Conservation (phyloP, 2,329 filamentous ascomycete species). For the Leptographium galeiforme region DNA sequence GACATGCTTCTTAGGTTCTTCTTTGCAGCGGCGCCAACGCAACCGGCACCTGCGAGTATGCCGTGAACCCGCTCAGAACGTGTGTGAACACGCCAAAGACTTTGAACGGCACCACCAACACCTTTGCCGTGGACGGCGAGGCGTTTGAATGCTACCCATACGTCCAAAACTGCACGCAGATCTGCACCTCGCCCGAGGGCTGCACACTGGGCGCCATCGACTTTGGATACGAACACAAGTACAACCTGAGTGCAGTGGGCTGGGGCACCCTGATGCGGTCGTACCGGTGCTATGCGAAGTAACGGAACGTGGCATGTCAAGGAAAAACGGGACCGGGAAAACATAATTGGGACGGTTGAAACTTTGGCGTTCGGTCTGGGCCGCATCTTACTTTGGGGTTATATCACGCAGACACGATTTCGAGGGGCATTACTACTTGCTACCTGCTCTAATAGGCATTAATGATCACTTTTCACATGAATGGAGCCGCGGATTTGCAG, state of each 20-base stretch:
- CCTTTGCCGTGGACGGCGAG: slow-evolving; percentile 38
- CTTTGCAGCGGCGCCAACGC: slow-evolving; percentile 37
- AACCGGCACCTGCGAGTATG: slow-evolving; percentile 31
- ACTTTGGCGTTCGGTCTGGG: no score
- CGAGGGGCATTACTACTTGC: no score
- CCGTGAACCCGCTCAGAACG: slow-evolving; percentile 26
- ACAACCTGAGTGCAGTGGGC: slow-evolving; percentile 28
- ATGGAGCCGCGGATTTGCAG: no score
- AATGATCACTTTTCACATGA: no score
- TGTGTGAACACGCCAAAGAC: slow-evolving; percentile 31
- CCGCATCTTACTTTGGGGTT: no score
- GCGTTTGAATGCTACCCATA: slow-evolving; percentile 34
- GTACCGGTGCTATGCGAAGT: slow-evolving; percentile 21
- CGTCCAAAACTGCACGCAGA: slow-evolving; percentile 24
- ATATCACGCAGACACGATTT: no score
- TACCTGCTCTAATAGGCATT: no score
- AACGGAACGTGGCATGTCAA: no score
- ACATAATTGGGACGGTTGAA: no score
- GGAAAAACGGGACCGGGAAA: neutral
- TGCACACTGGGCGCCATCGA: slow-evolving; percentile 37
- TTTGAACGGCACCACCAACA: slow-evolving; percentile 26
- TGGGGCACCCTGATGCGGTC: slow-evolving; percentile 28
- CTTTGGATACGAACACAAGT: slow-evolving; percentile 32
- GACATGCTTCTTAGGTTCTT: slow-evolving; percentile 23
- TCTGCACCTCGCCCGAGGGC: slow-evolving; percentile 36